Conservation (phyloP, 2,329 filamentous ascomycete genomes). For the Elsinoe australis region DNA sequence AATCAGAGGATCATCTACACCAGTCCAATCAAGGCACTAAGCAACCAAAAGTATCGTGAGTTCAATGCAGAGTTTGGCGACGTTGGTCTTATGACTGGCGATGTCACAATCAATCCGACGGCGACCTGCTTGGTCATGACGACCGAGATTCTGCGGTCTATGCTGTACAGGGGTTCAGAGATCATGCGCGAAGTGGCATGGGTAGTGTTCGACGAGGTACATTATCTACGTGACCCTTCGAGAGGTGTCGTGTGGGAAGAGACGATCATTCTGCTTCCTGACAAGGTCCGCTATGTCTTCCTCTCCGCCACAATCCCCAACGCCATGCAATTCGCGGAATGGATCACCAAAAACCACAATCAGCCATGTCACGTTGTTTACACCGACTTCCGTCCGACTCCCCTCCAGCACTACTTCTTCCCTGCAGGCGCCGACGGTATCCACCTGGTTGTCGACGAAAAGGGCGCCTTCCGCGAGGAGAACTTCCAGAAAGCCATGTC, state of each 20-base stretch:
- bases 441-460: slow-evolving; percentile 90
- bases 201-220: slow-evolving; percentile 98
- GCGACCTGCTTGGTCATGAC: slow-evolving; percentile 98
- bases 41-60: slow-evolving; percentile 97
- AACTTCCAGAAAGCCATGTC: slow-evolving; percentile 97
- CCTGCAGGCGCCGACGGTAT: slow-evolving; percentile 88
- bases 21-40: slow-evolving; percentile 96
- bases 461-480: slow-evolving; percentile 88
- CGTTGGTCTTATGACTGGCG: slow-evolving; percentile 95
- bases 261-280: slow-evolving; percentile 92
- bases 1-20: slow-evolving; percentile 99
- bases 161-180: slow-evolving; percentile 95
- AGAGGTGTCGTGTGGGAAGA: slow-evolving; percentile 99
- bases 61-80: slow-evolving; percentile 94
- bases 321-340: slow-evolving; percentile 97
- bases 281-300: slow-evolving; percentile 98
- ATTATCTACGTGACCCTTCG: slow-evolving; percentile 91
- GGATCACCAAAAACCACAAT: slow-evolving; percentile 96
- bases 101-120: slow-evolving; percentile 98
- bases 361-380: slow-evolving; percentile 99
- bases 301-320: slow-evolving; percentile 97
- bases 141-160: slow-evolving; percentile 96
- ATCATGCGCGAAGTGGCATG: slow-evolving; percentile 99
- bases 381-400: slow-evolving; percentile 94
- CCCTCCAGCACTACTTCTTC: slow-evolving; percentile 96